Evolutionary conservation across 2,329 filamentous ascomycete genomes (phyloP), one percentile per base, ranked within the genome.

Genomic region (Alternaria viburni): DNA sequence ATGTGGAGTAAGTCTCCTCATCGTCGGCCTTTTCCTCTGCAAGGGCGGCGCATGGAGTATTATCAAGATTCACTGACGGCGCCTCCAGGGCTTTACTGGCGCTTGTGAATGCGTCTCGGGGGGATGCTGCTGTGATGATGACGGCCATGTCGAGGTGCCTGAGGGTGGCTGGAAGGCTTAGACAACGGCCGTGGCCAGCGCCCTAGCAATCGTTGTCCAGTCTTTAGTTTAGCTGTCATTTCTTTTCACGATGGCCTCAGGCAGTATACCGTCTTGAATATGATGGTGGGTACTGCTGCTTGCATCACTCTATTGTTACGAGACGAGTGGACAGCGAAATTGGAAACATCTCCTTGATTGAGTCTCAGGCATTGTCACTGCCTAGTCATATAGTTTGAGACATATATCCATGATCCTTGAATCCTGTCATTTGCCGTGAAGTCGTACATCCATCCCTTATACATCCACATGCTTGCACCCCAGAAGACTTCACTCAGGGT

Each of bases 71-170:
- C 10, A 32, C 19, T 61, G 11, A 57, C 25, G 12, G 10, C 8
- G 9, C 15, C 28, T 26, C 12, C 12, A 59, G 57, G 57, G 57
- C 5, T 59, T 45, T 26, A 26, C 41, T 25, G 57, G 57, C 17
- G 26, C 15, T n/a, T 59, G 49, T 19, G 11, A 54, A 25, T 59
- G 57, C 36, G 57, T 59, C 19, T 46, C 46, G 19, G 45, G 54
- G 25, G 57, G 57, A 12, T 59, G 57, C 23, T 59, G 57, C 49
- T 59, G 57, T 30, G 57, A 47, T 26, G 32, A 17, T 36, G n/a
- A 46, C 41, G 32, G 32, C n/a, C 26, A 46, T 17, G 49, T 43
- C 12, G 57, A 26, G 43, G 49, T 50, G 12, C 57, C 57, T 10
- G 49, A 26, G 19, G 57, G 41, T 26, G 57, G 49, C 13, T 59